A percentile compares a stretch with the other conserved stretches of the same genome.
Conservation (phyloP, 2,329 filamentous ascomycete genomes). For the Exophiala xenobiotica region DNA sequence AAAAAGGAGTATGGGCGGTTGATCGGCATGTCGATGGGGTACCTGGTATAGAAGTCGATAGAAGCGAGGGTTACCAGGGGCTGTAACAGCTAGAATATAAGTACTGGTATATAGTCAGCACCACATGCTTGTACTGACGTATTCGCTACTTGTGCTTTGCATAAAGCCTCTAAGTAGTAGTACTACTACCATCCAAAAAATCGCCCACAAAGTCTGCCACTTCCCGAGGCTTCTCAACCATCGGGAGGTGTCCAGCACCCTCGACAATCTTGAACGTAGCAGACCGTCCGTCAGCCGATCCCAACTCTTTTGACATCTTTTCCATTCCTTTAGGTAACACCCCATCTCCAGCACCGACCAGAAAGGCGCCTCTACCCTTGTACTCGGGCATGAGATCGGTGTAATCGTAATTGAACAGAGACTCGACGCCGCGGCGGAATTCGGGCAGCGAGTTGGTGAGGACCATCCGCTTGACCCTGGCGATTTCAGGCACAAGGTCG, state of each 20-base stretch:
- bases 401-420: constrained; percentile 17
- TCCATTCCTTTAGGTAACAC: constrained; percentile 74
- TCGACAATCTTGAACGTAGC: constrained; percentile 65
- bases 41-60: too few relatives aligned
- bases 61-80: too few relatives aligned
- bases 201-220: constrained; percentile 13
- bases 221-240: constrained; percentile 70
- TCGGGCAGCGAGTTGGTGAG: constrained; percentile 66
- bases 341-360: constrained; percentile 54
- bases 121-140: too few relatives aligned
- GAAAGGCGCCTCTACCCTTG: constrained; percentile 12
- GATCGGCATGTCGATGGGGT: too few relatives aligned
- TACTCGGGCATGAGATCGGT: constrained; percentile 8
- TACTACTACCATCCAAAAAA: too few relatives aligned
- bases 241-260: constrained; percentile 75
- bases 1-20: too few relatives aligned
- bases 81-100: too few relatives aligned
- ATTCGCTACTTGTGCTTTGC: too few relatives aligned
- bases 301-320: constrained; percentile 58
- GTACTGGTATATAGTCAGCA: too few relatives aligned
- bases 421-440: constrained; percentile 45
- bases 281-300: constrained; percentile 55
- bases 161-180: too few relatives aligned
- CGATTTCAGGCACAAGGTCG: constrained; percentile 50
- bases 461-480: constrained; percentile 67